Percentiles rank a stretch among this genome's conserved stretches.
Conservation (phyloP, 768 basidiomycete genomes). For the Hypholoma fasciculare region DNA sequence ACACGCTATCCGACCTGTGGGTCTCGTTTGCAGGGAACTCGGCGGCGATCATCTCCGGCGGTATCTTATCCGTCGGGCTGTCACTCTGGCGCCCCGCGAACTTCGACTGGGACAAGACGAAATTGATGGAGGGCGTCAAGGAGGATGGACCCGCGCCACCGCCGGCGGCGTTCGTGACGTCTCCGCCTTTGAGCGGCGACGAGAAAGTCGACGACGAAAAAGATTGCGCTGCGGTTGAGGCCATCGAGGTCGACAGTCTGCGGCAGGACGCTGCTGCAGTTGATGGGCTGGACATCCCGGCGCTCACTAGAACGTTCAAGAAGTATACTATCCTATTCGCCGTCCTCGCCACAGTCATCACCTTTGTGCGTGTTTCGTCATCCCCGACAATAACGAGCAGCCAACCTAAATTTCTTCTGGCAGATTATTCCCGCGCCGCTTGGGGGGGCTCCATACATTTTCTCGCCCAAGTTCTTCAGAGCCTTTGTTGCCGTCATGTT, state of each 20-base stretch:
- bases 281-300: conserved; percentile 16
- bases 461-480: conserved; percentile 11
- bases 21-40: conserved; percentile 26
- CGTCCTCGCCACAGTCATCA: conserved; percentile 14
- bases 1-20: conserved; percentile 22
- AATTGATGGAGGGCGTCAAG: conserved; percentile 9
- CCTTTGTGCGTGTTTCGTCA: conserved; percentile 6
- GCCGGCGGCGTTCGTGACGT: background rate
- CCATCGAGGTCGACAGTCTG: background rate
- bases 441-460: conserved; percentile 12
- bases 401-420: background rate
- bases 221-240: background rate
- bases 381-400: too few relatives aligned
- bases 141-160: conserved; percentile 3
- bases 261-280: background rate
- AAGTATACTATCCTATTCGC: conserved; percentile 11
- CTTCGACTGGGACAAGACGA: conserved; percentile 26
- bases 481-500: conserved; percentile 12
- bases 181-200: background rate
- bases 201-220: conserved; percentile 1
- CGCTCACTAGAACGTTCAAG: conserved; percentile 17
- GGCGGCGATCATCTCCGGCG: conserved; percentile 24
- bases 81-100: conserved; percentile 25
- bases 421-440: conserved; percentile 13
- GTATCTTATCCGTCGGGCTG: conserved; percentile 20